A percentile compares a stretch with the other conserved stretches of the same genome.
phyloP scores from a whole-genome alignment of 2,329 filamentous ascomycete genomes.

The Arthroderma sp. region DNA sequence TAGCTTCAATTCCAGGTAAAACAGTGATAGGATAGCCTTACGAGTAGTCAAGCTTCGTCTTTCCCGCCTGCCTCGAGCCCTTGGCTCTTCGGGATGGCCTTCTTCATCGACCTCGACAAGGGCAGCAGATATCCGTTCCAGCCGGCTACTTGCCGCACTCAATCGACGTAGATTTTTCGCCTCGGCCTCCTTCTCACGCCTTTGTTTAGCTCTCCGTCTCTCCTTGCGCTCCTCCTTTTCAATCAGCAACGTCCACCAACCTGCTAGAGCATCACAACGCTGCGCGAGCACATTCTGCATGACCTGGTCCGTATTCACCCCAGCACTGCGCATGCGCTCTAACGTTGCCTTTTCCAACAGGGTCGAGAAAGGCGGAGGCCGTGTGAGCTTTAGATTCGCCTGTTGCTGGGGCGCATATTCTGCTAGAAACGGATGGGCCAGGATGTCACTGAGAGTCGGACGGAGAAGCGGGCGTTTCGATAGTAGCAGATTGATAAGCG shows the following conservation, averaged over 20 bases:
- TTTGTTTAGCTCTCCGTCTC: constrained; percentile 63
- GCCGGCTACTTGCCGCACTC: constrained; percentile 76
- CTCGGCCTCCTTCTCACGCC: constrained; percentile 73
- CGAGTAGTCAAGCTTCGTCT: constrained; percentile 53
- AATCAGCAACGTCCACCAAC: constrained; percentile 90
- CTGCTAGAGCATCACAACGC: constrained; percentile 76
- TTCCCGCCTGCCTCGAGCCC: constrained; percentile 64
- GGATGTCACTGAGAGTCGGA: constrained; percentile 70
- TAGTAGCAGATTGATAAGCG: constrained; percentile 65
- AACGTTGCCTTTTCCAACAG: constrained; percentile 80
- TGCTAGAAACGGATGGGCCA: constrained; percentile 74
- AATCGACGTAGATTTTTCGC: constrained; percentile 66
- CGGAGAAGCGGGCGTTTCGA: constrained; percentile 81
- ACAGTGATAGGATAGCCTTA: constrained; percentile 37
- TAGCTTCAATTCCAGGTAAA: constrained; percentile 51
- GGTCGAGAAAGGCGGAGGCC: constrained; percentile 72
- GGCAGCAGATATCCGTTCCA: constrained; percentile 68
- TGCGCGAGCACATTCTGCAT: constrained; percentile 89
- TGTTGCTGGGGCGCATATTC: constrained; percentile 83
- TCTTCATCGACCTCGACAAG: constrained; percentile 72
- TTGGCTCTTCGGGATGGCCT: constrained; percentile 44
- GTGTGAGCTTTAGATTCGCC: constrained; percentile 71
- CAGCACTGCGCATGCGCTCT: constrained; percentile 83
- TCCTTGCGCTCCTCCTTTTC: constrained; percentile 93
- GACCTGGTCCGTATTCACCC: constrained; percentile 85